phyloP scores from a whole-genome alignment of 2,329 filamentous ascomycete genomes.

The Metarhizium robertsii region DNA sequence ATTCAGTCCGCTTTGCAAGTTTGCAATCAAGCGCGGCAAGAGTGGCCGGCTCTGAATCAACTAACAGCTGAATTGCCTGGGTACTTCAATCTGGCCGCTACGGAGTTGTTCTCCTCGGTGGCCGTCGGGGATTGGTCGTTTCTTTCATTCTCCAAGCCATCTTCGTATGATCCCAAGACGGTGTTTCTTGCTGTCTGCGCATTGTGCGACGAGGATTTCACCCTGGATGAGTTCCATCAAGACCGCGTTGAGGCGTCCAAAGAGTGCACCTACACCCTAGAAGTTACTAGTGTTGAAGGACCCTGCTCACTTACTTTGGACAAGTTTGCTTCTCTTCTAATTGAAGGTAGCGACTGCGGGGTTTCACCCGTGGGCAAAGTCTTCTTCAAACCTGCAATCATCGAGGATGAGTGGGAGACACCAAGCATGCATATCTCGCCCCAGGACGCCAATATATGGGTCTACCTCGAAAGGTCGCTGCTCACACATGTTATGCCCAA shows the following conservation, averaged over 20 bases:
- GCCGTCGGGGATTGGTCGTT: conserved; percentile 21
- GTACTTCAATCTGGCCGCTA: conserved; percentile 69
- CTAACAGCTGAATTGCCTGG: conserved; percentile 55
- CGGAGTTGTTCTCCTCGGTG: conserved; percentile 49
- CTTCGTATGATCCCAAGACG: conserved; percentile 30
- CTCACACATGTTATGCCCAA: conserved; percentile 49
- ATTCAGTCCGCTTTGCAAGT: conserved; percentile 56
- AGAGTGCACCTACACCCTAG: conserved; percentile 46
- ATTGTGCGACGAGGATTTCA: conserved; percentile 23
- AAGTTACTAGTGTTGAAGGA: conserved; percentile 44
- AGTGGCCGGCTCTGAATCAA: conserved; percentile 52
- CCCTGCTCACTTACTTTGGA: conserved; percentile 31
- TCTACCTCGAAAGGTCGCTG: conserved; percentile 58
- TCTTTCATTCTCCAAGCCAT: conserved; percentile 19
- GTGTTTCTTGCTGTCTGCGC: conserved; percentile 36
- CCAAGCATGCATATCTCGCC: conserved; percentile 11
- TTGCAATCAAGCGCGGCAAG: conserved; percentile 56
- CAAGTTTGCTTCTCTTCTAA: conserved; percentile 33
- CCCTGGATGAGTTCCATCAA: conserved; percentile 18
- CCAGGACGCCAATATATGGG: conserved; percentile 21
- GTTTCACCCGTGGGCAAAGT: conserved; percentile 36
- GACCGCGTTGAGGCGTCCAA: conserved; percentile 25
- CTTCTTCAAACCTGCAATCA: conserved; percentile 30
- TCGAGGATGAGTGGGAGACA: conserved; percentile 39
- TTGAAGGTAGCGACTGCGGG: conserved; percentile 20